Conservation (phyloP, 257 asterid species). For the Petunia secreta region DNA sequence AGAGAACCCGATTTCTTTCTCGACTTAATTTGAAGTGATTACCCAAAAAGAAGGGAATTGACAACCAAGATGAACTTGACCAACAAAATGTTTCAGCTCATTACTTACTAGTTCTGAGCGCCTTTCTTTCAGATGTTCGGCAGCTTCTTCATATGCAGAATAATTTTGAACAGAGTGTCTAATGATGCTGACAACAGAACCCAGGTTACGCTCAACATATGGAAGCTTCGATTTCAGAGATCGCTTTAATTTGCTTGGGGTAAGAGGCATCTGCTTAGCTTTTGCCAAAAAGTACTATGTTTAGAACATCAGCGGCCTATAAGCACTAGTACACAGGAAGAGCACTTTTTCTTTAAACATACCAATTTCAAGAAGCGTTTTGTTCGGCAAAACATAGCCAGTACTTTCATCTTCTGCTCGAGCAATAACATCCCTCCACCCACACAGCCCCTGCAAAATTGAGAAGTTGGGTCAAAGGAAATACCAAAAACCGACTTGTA, state of each 20-base stretch:
- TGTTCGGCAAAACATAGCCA: slow-evolving; percentile 89
- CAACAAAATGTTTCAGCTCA: not conserved
- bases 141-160: slow-evolving; percentile 73
- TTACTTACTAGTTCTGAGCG: slow-evolving; percentile 62
- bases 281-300: slow-evolving; percentile 35
- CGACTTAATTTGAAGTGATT: not conserved
- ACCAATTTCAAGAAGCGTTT: slow-evolving; percentile 91
- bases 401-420: slow-evolving; percentile 99
- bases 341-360: slow-evolving; percentile 24
- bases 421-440: slow-evolving; percentile 95
- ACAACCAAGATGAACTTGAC: not conserved
- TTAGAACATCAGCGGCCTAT: slow-evolving; percentile 23
- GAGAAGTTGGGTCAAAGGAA: slow-evolving; percentile 28
- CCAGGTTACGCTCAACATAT: slow-evolving; percentile 77
- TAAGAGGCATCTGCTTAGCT: slow-evolving; percentile 96
- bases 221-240: slow-evolving; percentile 75
- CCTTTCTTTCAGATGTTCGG: slow-evolving; percentile 58
- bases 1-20: not conserved
- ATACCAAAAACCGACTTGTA: not conserved
- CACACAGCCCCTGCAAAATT: slow-evolving; percentile 70
- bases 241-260: slow-evolving; percentile 60
- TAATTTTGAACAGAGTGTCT: slow-evolving; percentile 80
- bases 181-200: slow-evolving; percentile 73
- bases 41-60: slow-evolving; percentile 1
- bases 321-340: slow-evolving; percentile 24